Conservation (phyloP, 2,329 filamentous ascomycete genomes). For the Parastagonospora nodorum region DNA sequence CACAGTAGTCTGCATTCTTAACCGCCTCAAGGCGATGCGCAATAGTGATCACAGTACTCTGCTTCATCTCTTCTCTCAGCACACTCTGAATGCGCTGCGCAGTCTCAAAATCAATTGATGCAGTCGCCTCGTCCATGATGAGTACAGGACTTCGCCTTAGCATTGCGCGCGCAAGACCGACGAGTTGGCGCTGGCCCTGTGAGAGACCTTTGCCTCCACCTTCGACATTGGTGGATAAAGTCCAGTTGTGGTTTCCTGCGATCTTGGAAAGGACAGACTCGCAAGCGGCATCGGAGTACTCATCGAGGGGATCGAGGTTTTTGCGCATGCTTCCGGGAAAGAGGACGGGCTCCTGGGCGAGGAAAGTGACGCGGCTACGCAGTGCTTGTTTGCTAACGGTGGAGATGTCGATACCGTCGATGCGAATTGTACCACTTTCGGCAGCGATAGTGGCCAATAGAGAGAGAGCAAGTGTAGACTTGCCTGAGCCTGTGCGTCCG, state of each 20-base stretch:
- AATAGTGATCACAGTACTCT: slow-evolving; percentile 68
- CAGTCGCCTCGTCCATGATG: slow-evolving; percentile 70
- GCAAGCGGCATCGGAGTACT: slow-evolving; percentile 63
- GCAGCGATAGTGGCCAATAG: slow-evolving; percentile 61
- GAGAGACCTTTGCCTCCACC: slow-evolving; percentile 66
- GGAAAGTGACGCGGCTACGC: slow-evolving; percentile 67
- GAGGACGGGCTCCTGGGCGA: slow-evolving; percentile 69
- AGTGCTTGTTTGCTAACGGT: slow-evolving; percentile 64
- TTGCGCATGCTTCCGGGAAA: slow-evolving; percentile 66
- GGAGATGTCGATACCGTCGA: slow-evolving; percentile 66
- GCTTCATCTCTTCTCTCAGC: slow-evolving; percentile 60
- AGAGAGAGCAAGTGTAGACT: slow-evolving; percentile 73
- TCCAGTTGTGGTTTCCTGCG: slow-evolving; percentile 61
- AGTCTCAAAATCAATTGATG: slow-evolving; percentile 67
- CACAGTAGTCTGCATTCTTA: slow-evolving; percentile 60
- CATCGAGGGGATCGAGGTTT: slow-evolving; percentile 66
- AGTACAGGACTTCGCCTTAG: slow-evolving; percentile 65
- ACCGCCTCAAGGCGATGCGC: slow-evolving; percentile 69
- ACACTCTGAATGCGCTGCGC: slow-evolving; percentile 61
- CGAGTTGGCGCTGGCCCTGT: slow-evolving; percentile 69
- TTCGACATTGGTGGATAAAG: slow-evolving; percentile 61
- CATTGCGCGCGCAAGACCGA: slow-evolving; percentile 67
- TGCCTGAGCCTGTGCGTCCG: slow-evolving; percentile 77
- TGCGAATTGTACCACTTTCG: slow-evolving; percentile 60
- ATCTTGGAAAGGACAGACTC: slow-evolving; percentile 59